Base-by-base conservation (phyloP, 2,329 filamentous ascomycete genomes). In the Juglanconis juglandina region DNA sequence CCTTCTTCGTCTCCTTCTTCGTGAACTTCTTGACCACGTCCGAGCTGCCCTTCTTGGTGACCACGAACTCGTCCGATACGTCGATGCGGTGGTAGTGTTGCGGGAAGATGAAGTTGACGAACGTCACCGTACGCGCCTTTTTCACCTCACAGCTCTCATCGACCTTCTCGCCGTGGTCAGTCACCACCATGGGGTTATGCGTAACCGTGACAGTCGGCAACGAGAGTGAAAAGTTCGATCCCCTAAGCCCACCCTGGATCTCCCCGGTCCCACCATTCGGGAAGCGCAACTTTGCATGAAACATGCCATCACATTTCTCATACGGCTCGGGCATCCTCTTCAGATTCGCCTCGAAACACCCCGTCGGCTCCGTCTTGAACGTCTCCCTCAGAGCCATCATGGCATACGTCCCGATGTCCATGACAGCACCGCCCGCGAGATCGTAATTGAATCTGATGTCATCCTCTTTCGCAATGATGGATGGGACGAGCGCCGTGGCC, bases 371-470 rank as follows among this genome's bases (percentile, higher is more conserved):
- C 5, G 65, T 65, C 0, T 69, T 71, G 51, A 78, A 75, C n/a
- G 79, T 68, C 30, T 70, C 63, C 3, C 79, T 71, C 33, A 82
- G 56, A 17, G 69, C 65, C 11, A 74, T 65, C 34, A 79, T 64
- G 13, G 66, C 67, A 61, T 81, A 81, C 13, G 72, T 76, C 1
- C 78, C 75, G 44, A 76, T 64, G 64, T 76, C 72, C 73, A 77
- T 72, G 24, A 76, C 64, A 4, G 72, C 69, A 17, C 78, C 78
- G 9, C 78, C 79, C 1, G 74, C 70, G 1, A 81, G 68, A 2
- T 71, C 68, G 57, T 75, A 81, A 6, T 71, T 64, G 63, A 74
- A 81, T 3, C 76, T 71, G 61, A 82, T 80, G 64, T 81, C 73
- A 53, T 77, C 72, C 4, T 70, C 64, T 1, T 59, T 52, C 30